Percentiles rank a stretch among this genome's conserved stretches.
Evolutionary conservation across 768 basidiomycete species (phyloP).

Genomic region (Saitozyma sp.): DNA sequence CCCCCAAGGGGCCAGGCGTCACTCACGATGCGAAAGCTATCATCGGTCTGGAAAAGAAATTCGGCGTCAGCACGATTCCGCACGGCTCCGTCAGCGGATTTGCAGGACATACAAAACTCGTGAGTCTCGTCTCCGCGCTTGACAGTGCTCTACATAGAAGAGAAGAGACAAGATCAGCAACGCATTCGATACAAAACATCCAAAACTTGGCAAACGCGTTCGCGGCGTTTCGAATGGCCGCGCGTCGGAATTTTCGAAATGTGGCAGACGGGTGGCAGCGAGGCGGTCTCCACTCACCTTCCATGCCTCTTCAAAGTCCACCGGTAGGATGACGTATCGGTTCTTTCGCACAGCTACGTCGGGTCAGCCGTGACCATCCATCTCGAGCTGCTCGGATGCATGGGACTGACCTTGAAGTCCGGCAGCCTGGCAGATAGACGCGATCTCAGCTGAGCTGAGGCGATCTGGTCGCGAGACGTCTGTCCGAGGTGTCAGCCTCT

Average conservation of each 20-base stretch:
- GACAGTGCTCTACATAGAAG: conserved; percentile 75
- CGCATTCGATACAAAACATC: conserved; percentile 48
- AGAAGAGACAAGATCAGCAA: conserved; percentile 30
- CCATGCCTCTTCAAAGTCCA: conserved; percentile 99
- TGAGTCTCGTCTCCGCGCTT: conserved; percentile 94
- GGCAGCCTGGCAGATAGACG: conserved; percentile 93
- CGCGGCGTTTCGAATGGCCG: conserved; percentile 2
- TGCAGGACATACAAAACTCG: conserved; percentile 74
- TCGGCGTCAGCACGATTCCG: no score
- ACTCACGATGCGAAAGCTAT: conserved; percentile 1
- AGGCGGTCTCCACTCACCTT: conserved; percentile 72
- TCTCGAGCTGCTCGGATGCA: neutral
- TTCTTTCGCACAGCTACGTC: conserved; percentile 88
- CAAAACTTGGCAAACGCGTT: conserved; percentile 4
- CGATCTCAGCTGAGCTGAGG: conserved; percentile 91
- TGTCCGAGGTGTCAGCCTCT: conserved; percentile 48
- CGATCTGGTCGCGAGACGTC: conserved; percentile 96
- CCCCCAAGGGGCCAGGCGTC: neutral
- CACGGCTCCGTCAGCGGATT: neutral
- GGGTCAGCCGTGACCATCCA: conserved; percentile 19
- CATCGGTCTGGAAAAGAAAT: conserved; percentile 34
- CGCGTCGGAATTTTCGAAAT: conserved; percentile 15
- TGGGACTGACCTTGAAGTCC: conserved; percentile 78
- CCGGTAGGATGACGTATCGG: conserved; percentile 92
- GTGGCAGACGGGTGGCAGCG: conserved; percentile 5